These are phyloP conservation scores for Berkeleyomyces rouxiae DNA, from an alignment of 2,329 filamentous ascomycete species.

Conservation along the genomic window DNA sequence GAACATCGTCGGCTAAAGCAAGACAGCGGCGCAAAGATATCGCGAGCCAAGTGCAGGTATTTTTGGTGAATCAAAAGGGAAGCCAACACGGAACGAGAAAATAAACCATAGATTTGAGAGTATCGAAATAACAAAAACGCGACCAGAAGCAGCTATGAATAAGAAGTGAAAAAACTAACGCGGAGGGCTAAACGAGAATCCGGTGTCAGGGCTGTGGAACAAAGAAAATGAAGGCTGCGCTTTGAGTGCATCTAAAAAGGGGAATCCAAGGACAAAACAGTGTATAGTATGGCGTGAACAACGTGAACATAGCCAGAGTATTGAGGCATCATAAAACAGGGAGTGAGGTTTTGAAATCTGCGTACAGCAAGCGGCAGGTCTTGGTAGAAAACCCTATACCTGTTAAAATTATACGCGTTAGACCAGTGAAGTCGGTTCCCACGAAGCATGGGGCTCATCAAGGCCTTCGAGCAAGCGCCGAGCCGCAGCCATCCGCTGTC, in stretches of 20 bases:
- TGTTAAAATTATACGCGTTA: not conserved
- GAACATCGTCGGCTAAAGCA: not conserved
- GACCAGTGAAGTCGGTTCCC: not conserved
- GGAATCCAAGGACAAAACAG: not conserved
- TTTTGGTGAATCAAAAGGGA: not conserved
- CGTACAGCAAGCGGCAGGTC: not conserved
- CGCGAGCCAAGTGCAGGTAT: not conserved
- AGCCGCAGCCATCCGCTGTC: constrained; percentile 59
- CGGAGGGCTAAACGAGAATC: not conserved
- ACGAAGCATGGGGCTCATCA: constrained; percentile 24
- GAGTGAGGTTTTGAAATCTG: not conserved
- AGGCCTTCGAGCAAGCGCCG: constrained; percentile 56
- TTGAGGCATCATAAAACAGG: constrained; percentile 7
- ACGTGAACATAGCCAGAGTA: constrained; percentile 8
- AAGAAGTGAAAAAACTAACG: not conserved
- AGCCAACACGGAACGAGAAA: not conserved
- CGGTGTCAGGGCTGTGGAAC: not conserved
- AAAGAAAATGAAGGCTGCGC: not conserved
- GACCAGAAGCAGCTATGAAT: not conserved
- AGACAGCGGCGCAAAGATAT: not conserved
- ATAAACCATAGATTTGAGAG: not conserved
- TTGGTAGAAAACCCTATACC: not conserved
- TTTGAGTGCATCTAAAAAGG: constrained; percentile 5
- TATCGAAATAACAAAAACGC: not conserved
- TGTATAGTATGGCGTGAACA: constrained; percentile 1